Conservation (phyloP, 2,329 filamentous ascomycete species). For the Basipetospora sp. region DNA sequence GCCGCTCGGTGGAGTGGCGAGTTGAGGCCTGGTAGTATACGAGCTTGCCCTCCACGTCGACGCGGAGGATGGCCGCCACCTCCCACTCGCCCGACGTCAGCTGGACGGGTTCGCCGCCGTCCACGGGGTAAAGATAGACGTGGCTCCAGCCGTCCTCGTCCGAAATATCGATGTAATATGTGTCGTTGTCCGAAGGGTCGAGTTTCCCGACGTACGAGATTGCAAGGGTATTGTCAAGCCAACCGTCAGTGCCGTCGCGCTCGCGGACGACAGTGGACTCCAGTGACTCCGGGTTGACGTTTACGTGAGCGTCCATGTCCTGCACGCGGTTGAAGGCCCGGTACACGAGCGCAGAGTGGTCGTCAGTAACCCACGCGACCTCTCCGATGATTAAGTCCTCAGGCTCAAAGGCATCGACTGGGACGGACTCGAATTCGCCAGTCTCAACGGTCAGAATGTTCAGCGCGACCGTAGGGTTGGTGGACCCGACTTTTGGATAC, state of each 20-base stretch:
- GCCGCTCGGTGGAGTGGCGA: constrained; percentile 50
- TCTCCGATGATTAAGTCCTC: constrained; percentile 53
- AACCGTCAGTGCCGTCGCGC: constrained; percentile 44
- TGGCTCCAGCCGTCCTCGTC: constrained; percentile 53
- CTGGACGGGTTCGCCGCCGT: constrained; percentile 37
- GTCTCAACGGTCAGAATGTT: constrained; percentile 40
- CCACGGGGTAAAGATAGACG: constrained; percentile 47
- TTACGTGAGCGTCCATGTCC: constrained; percentile 46
- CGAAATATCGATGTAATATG: constrained; percentile 52
- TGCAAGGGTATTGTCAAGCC: constrained; percentile 31
- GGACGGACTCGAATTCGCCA: constrained; percentile 28
- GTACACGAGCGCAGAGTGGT: constrained; percentile 46
- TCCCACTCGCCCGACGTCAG: constrained; percentile 56
- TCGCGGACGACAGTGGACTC: constrained; percentile 35
- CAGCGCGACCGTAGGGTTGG: constrained; percentile 49
- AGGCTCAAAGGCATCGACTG: constrained; percentile 41
- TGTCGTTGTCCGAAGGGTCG: constrained; percentile 13
- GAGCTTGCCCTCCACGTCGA: constrained; percentile 40
- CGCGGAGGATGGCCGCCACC: constrained; percentile 41
- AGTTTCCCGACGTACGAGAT: constrained; percentile 1
- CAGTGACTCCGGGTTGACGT: constrained; percentile 37
- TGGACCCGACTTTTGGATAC: constrained; percentile 55
- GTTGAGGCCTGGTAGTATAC: constrained; percentile 53
- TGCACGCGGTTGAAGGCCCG: constrained; percentile 56
- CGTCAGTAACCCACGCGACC: constrained; percentile 50